Conservation (phyloP, 148 eudicot genomes). For the Amaranthus palmeri region DNA sequence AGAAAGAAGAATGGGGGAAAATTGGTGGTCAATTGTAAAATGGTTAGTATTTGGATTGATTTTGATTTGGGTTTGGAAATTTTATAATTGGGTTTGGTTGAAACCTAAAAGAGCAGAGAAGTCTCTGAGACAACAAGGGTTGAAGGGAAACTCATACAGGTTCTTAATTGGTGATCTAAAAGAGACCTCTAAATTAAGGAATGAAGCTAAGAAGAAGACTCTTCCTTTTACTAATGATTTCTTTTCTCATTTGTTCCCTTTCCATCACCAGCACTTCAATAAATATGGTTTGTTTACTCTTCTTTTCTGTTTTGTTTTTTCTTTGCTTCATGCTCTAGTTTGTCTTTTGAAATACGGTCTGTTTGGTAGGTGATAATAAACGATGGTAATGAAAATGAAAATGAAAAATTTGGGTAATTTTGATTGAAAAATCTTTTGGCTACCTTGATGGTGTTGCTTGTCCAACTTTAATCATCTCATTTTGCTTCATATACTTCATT, state of each 20-base stretch:
- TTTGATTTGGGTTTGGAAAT: constrained; percentile 12
- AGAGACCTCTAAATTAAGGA: constrained; percentile 8
- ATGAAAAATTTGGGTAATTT: no score
- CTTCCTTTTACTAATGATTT: constrained; percentile 28
- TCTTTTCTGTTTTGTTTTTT: neutral
- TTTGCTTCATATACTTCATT: no score
- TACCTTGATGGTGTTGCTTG: no score
- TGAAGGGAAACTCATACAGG: constrained; percentile 23
- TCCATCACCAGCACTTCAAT: constrained; percentile 8
- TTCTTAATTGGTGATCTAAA: constrained; percentile 24
- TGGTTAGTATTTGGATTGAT: neutral
- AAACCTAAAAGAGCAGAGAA: constrained; percentile 25
- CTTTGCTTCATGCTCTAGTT: neutral
- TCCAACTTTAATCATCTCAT: no score
- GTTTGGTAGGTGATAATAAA: no score
- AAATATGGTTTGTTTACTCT: constrained; percentile 17
- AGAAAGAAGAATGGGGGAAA: no score
- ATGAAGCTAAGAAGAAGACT: constrained; percentile 17
- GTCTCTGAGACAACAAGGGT: constrained; percentile 23
- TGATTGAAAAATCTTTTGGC: no score
- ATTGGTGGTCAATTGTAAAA: neutral
- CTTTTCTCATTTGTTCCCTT: constrained; percentile 21
- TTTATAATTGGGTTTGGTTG: constrained; percentile 27
- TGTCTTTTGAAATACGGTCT: neutral
- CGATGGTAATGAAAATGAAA: no score